A percentile compares a stretch with the other conserved stretches of the same genome.
Evolutionary conservation across 2,329 filamentous ascomycete genomes (phyloP).

Genomic region (Aspergillus japonicus): DNA sequence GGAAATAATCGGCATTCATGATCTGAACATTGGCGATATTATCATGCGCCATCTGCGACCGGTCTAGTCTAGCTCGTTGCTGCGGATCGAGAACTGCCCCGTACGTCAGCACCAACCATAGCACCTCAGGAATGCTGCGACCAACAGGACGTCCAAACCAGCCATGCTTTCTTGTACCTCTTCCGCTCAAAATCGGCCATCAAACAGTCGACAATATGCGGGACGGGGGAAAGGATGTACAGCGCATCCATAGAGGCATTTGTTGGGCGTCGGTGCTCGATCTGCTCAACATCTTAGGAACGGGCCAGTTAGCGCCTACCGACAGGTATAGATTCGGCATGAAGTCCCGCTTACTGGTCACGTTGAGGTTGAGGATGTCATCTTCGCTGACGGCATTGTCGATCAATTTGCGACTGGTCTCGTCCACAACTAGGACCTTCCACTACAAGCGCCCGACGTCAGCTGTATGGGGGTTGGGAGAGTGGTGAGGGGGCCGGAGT

Average conservation of each 20-base stretch:
- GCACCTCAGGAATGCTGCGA: constrained; percentile 17
- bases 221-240: constrained; percentile 81
- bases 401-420: constrained; percentile 77
- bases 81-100: constrained; percentile 64
- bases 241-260: constrained; percentile 93
- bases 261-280: constrained; percentile 78
- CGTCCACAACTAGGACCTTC: constrained; percentile 94
- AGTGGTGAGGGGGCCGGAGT: constrained; percentile 9
- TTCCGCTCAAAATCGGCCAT: constrained; percentile 86
- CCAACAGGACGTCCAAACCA: constrained; percentile 79
- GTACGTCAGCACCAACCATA: constrained; percentile 20
- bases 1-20: constrained; percentile 83
- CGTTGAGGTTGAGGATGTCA: constrained; percentile 93
- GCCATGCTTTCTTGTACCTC: constrained; percentile 73
- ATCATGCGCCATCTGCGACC: constrained; percentile 65
- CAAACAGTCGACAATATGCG: constrained; percentile 89
- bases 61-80: constrained; percentile 72
- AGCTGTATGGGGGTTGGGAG: constrained; percentile 21
- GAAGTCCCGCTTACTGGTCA: constrained; percentile 69
- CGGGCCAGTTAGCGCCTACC: constrained; percentile 16
- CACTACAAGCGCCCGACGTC: constrained; percentile 59
- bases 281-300: constrained; percentile 79
- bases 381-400: constrained; percentile 92
- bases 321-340: neutral
- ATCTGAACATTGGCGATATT: constrained; percentile 79